Evolutionary conservation across 2,329 filamentous ascomycete species (phyloP), one percentile per base, ranked within the genome.

Genomic region (Colletotrichum spaethianum): DNA sequence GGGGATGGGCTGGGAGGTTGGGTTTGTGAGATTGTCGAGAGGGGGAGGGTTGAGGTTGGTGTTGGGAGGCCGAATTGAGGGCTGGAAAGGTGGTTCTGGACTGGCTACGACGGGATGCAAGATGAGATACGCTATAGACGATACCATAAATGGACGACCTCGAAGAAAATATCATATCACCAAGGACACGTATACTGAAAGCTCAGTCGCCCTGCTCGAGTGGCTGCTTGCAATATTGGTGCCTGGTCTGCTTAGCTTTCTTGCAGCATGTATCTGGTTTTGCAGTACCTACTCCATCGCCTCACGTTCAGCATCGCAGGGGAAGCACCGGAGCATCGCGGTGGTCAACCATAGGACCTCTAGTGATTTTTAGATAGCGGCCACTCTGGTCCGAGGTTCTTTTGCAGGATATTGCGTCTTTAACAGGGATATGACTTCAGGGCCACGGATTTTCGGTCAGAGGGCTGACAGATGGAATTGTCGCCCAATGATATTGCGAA

Each of bases 11-110:
- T 60, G 42, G 42, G 52, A 28, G 57, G 3, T 0, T 63, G 61
- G 61, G 61, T 63, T 14, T 63, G 61, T 31, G 61, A 63, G 61
- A n/a, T 63, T 42, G 46, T 63, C 36, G 61, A 63, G 61, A 63
- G 61, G 48, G 18, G 61, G 18, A 53, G 18, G 61, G 61, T 53
- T 6, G 36, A 53, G 23, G 16, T 20, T 9, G 61, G 61, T 14
- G 26, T 53, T 16, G 61, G 61, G 23, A 53, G 7, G 26, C 61
- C 61, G 16, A 63, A 63, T 16, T 63, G 46, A 63, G 36, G 4
- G 9, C 31, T n/a, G n/a, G n/a, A 8, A 3, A 2, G 7, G 28
- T 5, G 9, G 48, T 11, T 14, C 14, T 50, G 48, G 48, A 18
- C 2, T 4, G 48, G 20, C 3, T 6, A 20, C 16, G 33, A 40